phyloP scores from a whole-genome alignment of 441 rosid genomes.

The Jatropha podagrica region DNA sequence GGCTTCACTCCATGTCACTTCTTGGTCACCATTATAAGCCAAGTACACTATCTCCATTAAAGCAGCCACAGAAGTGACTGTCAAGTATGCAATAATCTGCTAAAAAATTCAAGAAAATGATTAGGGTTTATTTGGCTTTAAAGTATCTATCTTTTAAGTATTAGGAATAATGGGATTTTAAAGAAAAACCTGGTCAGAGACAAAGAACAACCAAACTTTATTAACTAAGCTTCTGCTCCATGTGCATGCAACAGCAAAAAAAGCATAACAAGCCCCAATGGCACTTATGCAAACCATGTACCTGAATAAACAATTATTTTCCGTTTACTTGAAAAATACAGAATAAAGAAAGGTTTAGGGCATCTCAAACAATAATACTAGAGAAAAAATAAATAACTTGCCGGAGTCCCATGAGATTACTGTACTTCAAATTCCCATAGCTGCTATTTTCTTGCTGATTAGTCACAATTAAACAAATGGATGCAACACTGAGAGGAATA shows the following conservation, averaged over 20 bases:
- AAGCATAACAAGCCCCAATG: slow-evolving; percentile 62
- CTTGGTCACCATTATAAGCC: slow-evolving; percentile 61
- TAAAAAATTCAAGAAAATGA: no score
- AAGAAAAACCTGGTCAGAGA: slow-evolving; percentile 76
- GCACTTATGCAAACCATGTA: slow-evolving; percentile 71
- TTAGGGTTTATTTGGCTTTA: no score
- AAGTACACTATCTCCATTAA: slow-evolving; percentile 60
- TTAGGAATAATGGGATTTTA: background rate
- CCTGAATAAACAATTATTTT: slow-evolving; percentile 31
- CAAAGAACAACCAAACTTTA: slow-evolving; percentile 76
- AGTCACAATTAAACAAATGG: slow-evolving; percentile 76
- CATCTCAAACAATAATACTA: background rate
- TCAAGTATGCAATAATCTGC: slow-evolving; percentile 75
- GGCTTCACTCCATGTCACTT: slow-evolving; percentile 85
- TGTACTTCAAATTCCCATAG: slow-evolving; percentile 57
- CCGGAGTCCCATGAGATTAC: slow-evolving; percentile 68
- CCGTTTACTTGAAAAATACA: background rate
- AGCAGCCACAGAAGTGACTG: slow-evolving; percentile 78
- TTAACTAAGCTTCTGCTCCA: slow-evolving; percentile 54
- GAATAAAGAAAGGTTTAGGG: no score
- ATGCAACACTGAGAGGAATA: slow-evolving; percentile 66
- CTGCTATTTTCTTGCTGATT: slow-evolving; percentile 57
- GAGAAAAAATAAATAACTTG: slow-evolving; percentile 14
- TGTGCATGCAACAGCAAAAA: slow-evolving; percentile 47
- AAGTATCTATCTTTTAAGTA: no score